Percentiles rank a stretch among this genome's conserved stretches.
Conservation (phyloP, 768 basidiomycete species). For the Scleroderma bovista region DNA sequence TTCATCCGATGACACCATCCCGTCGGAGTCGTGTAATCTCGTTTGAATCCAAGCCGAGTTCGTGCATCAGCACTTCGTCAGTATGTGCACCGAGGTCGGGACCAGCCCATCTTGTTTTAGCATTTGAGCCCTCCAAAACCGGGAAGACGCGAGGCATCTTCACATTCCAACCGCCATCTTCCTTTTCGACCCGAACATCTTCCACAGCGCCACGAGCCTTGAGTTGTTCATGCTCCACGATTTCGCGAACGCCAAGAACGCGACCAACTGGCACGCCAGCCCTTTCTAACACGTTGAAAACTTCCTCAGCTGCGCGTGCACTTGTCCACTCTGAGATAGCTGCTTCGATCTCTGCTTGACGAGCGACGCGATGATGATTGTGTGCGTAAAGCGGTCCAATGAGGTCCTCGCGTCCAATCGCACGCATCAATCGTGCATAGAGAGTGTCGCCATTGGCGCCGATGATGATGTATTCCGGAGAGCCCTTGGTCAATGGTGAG, state of each 20-base stretch:
- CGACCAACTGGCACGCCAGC: conserved; percentile 61
- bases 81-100: conserved; percentile 63
- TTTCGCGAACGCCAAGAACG: conserved; percentile 57
- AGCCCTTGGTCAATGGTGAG: conserved; percentile 31
- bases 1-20: conserved; percentile 35
- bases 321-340: conserved; percentile 61
- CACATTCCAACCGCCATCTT: conserved; percentile 48
- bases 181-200: conserved; percentile 47
- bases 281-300: conserved; percentile 41
- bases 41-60: conserved; percentile 35
- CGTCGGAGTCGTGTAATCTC: conserved; percentile 36
- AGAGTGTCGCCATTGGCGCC: conserved; percentile 69
- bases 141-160: conserved; percentile 68
- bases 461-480: conserved; percentile 58
- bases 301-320: conserved; percentile 45
- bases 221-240: conserved; percentile 54
- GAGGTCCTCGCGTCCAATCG: conserved; percentile 55
- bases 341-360: conserved; percentile 48
- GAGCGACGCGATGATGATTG: conserved; percentile 38
- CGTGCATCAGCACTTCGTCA: conserved; percentile 39
- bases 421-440: conserved; percentile 61
- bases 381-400: conserved; percentile 45
- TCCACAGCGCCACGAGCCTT: conserved; percentile 50
- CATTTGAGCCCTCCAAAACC: conserved; percentile 51
- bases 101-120: conserved; percentile 61